Conservation (phyloP, 805 yeast species). For the Wickerhamiella azyma region DNA sequence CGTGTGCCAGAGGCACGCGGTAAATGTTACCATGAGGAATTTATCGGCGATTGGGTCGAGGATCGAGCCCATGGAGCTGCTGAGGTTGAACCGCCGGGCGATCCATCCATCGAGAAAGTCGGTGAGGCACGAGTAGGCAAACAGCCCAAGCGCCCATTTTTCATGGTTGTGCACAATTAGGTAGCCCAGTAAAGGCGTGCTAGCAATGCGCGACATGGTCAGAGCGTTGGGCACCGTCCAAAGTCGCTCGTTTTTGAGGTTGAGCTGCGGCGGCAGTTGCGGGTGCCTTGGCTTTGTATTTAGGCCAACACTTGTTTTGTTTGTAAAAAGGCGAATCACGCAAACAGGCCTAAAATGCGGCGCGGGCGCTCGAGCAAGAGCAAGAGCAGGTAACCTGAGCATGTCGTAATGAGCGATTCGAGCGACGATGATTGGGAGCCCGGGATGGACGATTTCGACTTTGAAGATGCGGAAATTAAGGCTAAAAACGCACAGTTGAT, state of each 20-base stretch:
- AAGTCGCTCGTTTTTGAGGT: conserved; percentile 33
- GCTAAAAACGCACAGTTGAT: conserved; percentile 10
- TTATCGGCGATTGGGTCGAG: conserved; percentile 96
- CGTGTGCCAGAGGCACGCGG: conserved; percentile 57
- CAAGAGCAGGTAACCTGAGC: background rate
- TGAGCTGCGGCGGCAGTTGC: too few relatives aligned
- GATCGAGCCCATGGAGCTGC: conserved; percentile 75
- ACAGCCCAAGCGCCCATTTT: conserved; percentile 52
- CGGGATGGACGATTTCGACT: background rate
- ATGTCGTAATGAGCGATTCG: background rate
- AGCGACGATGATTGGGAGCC: conserved; percentile 5
- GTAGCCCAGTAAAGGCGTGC: conserved; percentile 79
- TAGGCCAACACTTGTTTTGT: too few relatives aligned
- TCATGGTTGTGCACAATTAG: conserved; percentile 52
- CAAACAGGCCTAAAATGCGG: too few relatives aligned
- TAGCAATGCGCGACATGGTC: conserved; percentile 63
- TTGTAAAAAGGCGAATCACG: too few relatives aligned
- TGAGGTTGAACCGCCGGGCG: conserved; percentile 67
- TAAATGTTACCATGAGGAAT: conserved; percentile 71
- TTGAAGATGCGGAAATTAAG: conserved; percentile 2
- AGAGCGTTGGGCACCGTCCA: conserved; percentile 79
- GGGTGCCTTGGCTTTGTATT: too few relatives aligned
- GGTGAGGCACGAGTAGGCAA: conserved; percentile 75
- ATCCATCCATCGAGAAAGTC: conserved; percentile 86
- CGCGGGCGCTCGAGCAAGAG: background rate